Evolutionary conservation across 805 yeast species (phyloP), one percentile per base, ranked within the genome.

Genomic region (Ogataea nakhonphanomensis): DNA sequence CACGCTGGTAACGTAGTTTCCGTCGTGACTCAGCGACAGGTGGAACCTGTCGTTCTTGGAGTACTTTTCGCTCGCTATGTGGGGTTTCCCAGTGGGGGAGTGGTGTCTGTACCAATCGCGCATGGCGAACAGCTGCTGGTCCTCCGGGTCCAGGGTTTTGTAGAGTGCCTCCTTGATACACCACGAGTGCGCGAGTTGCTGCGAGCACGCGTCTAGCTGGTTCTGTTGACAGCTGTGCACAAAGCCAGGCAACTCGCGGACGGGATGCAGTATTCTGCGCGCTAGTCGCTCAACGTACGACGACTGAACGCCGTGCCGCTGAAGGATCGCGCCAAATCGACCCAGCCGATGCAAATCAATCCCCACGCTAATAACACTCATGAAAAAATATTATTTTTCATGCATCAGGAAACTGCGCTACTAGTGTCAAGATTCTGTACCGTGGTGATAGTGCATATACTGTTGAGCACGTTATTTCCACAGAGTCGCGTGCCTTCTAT

Each of bases 111-210:
- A 77, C 89, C 93, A 85, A 4, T 76, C 57, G 7, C 64, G 70
- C 65, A 85, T 82, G 21, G 54, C 57, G 53, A 83, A 84, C 2
- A 7, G 7, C n/a, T 36, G 35, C 56, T 85, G 93, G 28, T 73
- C 75, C 3, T 45, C 46, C 1, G 50, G 37, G 33, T 70, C 74
- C 41, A 85, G 57, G 0, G 81, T 68, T 57, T 85, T 85, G 57
- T 66, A 85, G 7, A 83, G 53, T 1, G 93, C 90, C 51, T 85
- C 95, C 49, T 85, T 85, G 7, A 75, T 64, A 8, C 88, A 81
- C 95, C 95, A 85, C 13, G 74, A 50, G 2, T 78, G 76, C 1
- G 86, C 74, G 13, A 84, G 57, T 3, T 66, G 54, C 25, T 55
- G 55, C 7, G 65, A 57, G 29, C 66, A 56, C 7, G 52, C 46